A percentile compares a stretch with the other conserved stretches of the same genome.
Conservation (phyloP, 1,284 basidiomycete genomes). For the Coniophora puteana region DNA sequence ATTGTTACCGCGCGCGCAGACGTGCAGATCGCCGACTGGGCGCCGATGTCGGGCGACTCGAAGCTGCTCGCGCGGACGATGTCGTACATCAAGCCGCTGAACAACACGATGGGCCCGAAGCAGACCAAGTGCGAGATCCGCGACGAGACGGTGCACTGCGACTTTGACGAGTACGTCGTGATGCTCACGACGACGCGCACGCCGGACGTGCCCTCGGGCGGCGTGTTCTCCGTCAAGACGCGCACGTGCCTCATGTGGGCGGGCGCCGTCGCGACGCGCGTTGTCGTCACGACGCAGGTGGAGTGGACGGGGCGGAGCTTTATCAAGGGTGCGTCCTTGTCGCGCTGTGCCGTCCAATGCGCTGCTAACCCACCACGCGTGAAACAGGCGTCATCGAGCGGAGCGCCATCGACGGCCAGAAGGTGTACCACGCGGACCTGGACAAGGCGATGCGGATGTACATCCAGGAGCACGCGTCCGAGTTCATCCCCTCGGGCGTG, state of each 20-base stretch:
- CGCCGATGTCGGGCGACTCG: constrained; percentile 58
- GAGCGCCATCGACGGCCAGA: constrained; percentile 93
- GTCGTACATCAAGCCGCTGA: constrained; percentile 95
- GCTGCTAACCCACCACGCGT: background rate
- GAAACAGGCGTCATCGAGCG: constrained; percentile 85
- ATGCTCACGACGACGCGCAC: constrained; percentile 90
- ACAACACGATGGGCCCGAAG: constrained; percentile 86
- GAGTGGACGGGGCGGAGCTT: constrained; percentile 98
- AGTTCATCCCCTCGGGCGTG: constrained; percentile 85
- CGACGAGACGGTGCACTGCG: constrained; percentile 80
- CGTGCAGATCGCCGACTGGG: constrained; percentile 91
- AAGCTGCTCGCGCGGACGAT: constrained; percentile 80
- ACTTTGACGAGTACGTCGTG: constrained; percentile 82
- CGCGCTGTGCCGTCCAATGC: too few species aligned
- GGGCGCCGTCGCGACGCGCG: constrained; percentile 68
- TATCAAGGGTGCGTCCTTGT: constrained; percentile 73
- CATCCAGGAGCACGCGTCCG: constrained; percentile 83
- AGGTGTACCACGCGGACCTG: constrained; percentile 81
- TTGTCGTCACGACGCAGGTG: constrained; percentile 88
- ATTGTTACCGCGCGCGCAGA: constrained; percentile 44
- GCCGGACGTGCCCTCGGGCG: constrained; percentile 92
- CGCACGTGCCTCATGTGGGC: constrained; percentile 95
- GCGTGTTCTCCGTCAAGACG: constrained; percentile 92
- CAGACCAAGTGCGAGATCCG: constrained; percentile 93
- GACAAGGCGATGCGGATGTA: constrained; percentile 85